Percentiles rank a stretch among this genome's conserved stretches.
Evolutionary conservation across 2,329 filamentous ascomycete species (phyloP).

Genomic region (Arthrinium puccinioides): DNA sequence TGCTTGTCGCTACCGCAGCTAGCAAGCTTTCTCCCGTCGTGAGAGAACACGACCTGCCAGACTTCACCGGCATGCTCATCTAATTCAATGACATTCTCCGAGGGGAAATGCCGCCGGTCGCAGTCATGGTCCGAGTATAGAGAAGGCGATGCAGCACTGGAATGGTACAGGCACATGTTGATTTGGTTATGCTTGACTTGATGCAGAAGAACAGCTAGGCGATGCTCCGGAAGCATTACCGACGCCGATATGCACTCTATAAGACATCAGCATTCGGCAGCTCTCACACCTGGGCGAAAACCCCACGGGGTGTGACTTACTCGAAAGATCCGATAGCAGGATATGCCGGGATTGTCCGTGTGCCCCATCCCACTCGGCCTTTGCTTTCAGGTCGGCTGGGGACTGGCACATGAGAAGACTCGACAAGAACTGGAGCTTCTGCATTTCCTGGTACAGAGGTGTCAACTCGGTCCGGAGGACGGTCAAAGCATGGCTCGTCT

Average conservation of each 20-base stretch:
- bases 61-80: constrained; percentile 73
- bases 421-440: constrained; percentile 74
- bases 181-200: constrained; percentile 83
- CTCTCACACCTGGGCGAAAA: too few species aligned
- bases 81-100: constrained; percentile 63
- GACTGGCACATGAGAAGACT: constrained; percentile 86
- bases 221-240: constrained; percentile 92
- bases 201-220: constrained; percentile 72
- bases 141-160: constrained; percentile 68
- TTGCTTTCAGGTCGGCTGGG: constrained; percentile 65
- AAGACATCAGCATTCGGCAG: neutral
- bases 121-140: constrained; percentile 86
- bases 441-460: constrained; percentile 72
- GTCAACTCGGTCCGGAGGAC: constrained; percentile 87
- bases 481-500: constrained; percentile 65
- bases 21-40: constrained; percentile 75
- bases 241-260: constrained; percentile 86
- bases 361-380: constrained; percentile 81
- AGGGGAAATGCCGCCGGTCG: constrained; percentile 72
- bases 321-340: constrained; percentile 76
- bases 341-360: constrained; percentile 64
- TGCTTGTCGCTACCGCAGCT: constrained; percentile 70
- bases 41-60: constrained; percentile 87
- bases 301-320: too few species aligned
- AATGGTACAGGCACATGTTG: constrained; percentile 80